Evolutionary conservation across 768 basidiomycete species (phyloP), one percentile per base, ranked within the genome.

Genomic region (Tylopilus balloui): DNA sequence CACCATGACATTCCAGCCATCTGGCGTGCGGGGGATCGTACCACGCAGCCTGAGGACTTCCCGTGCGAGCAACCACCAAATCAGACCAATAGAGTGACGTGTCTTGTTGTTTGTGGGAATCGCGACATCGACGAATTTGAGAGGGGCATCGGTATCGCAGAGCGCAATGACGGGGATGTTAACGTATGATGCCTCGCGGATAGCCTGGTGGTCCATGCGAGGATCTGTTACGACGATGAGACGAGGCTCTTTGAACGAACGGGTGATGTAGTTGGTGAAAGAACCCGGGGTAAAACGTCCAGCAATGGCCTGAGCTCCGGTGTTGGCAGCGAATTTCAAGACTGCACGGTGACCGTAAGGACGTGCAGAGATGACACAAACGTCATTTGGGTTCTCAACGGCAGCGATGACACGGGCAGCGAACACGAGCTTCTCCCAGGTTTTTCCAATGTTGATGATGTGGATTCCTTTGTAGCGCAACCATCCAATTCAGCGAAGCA

Each of bases 81-180:
- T 80, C 56, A 99, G 83, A 79, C 96, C 96, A 62, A 97, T 92
- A 6, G 92, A 85, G 73, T 99, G 92, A 67, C 87, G 86, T 57
- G 91, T 86, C 83, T 97, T 99, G 89, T 99, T 99, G 81, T 98
- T 99, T 54, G 92, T 92, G 56, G 96, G 96, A 74, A 99, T 96
- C 48, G 90, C 94, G 62, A 98, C 84, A 70, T 99, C 96, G 70
- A 99, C 94, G 70, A 92, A 97, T 73, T 92, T 85, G 65, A 98
- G 83, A 50, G 93, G 92, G 40, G 96, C 92, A 72, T 99, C 96
- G 61, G 94, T 96, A 75, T 99, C 96, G 76, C 91, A 93, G 64
- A 99, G 86, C 52, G 95, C 96, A 63, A 99, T 96, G 65, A 99
- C 96, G 62, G 96, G 96, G 73, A 99, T 98, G 86, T 99, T 99